phyloP scores from a whole-genome alignment of 139 green algal species.

The Asterochloris erici region DNA sequence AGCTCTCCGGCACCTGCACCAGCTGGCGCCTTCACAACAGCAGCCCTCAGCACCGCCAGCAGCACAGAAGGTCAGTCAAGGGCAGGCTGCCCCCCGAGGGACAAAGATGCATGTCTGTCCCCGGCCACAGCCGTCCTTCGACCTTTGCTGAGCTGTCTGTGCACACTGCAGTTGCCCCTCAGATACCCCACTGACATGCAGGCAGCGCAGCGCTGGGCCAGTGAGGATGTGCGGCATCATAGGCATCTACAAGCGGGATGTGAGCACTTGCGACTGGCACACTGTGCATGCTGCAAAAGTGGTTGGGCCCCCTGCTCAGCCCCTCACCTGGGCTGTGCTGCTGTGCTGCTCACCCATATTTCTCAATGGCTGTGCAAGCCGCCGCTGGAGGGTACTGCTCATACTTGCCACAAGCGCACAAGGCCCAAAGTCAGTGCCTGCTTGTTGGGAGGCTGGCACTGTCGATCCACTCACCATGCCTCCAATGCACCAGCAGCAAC shows the following conservation, averaged over 20 bases:
- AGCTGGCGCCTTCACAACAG: no score
- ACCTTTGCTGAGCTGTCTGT: no score
- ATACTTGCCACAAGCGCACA: constrained; percentile 74
- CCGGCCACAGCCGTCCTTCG: no score
- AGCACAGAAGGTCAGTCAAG: no score
- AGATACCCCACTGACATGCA: not conserved
- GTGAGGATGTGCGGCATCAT: constrained; percentile 86
- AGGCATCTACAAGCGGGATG: constrained; percentile 80
- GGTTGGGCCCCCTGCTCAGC: not conserved
- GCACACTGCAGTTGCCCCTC: no score
- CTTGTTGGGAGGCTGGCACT: no score
- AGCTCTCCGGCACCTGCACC: no score
- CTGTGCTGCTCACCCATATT: not conserved
- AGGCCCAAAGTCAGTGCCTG: no score
- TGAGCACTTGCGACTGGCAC: not conserved
- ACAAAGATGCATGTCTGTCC: no score
- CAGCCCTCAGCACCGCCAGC: no score
- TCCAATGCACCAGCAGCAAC: constrained; percentile 31
- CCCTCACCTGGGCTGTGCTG: not conserved
- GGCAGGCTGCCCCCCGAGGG: no score
- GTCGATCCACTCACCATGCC: constrained; percentile 69
- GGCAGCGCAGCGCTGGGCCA: not conserved
- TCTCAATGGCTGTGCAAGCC: constrained; percentile 19
- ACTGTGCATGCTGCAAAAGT: not conserved
- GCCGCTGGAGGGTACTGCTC: constrained; percentile 79